Evolutionary conservation across 2,329 filamentous ascomycete species (phyloP).

Genomic region (Zymoseptoria brevis): DNA sequence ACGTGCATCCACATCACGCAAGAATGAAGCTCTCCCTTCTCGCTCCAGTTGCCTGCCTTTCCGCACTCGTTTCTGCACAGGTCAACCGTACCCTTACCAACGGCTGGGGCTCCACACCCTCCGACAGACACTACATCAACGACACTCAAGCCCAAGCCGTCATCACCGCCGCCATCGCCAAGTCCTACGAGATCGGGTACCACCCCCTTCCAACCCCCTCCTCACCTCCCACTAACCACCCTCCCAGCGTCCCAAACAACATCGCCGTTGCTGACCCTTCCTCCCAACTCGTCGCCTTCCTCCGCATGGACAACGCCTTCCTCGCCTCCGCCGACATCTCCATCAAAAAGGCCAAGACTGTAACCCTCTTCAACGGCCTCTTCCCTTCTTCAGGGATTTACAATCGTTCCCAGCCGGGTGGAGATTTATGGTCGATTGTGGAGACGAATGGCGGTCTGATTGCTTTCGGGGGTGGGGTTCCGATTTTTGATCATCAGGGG

Average conservation of each 20-base stretch:
- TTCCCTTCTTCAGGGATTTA: slow-evolving; percentile 21
- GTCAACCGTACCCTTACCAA: slow-evolving; percentile 21
- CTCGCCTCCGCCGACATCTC: slow-evolving; percentile 23
- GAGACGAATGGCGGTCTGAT: slow-evolving; percentile 25
- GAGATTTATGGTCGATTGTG: slow-evolving; percentile 18
- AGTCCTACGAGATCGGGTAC: slow-evolving; percentile 10
- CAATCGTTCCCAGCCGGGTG: slow-evolving; percentile 19
- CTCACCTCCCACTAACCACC: background rate
- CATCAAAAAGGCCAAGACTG: slow-evolving; percentile 26
- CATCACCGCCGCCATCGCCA: slow-evolving; percentile 17
- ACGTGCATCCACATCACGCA: no score
- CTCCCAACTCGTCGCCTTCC: slow-evolving; percentile 23
- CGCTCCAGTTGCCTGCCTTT: no score
- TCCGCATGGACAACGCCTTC: slow-evolving; percentile 27
- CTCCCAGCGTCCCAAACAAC: slow-evolving; percentile 18
- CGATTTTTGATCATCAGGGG: slow-evolving; percentile 20
- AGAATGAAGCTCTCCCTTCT: background rate
- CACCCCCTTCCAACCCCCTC: background rate
- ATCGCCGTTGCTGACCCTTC: slow-evolving; percentile 26
- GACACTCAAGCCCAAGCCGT: slow-evolving; percentile 17
- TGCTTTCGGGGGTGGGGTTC: slow-evolving; percentile 24
- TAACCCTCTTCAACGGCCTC: slow-evolving; percentile 24
- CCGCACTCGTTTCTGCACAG: background rate
- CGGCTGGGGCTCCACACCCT: slow-evolving; percentile 18
- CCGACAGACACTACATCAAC: slow-evolving; percentile 22